Evolutionary conservation across 2,329 filamentous ascomycete species (phyloP).

Genomic region (Pseudopyricularia javanii): DNA sequence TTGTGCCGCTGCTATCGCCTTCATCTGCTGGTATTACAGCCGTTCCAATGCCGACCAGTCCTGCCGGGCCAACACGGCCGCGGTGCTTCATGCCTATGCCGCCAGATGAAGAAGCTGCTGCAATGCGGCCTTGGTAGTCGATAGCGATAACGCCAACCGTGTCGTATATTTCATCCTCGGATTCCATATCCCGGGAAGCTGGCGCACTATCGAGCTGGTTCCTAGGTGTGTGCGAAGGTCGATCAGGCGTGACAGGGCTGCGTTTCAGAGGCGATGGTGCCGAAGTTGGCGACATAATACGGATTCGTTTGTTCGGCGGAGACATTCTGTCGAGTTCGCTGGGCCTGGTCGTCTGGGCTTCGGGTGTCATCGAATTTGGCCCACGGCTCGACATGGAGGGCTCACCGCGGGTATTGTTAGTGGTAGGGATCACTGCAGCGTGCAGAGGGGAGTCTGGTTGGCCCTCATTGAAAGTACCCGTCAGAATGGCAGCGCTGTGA

Average conservation of each 20-base stretch:
- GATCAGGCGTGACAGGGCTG: background rate
- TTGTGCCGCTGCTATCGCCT: constrained; percentile 54
- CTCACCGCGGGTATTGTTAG: background rate
- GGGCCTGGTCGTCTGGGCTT: background rate
- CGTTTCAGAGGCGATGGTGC: background rate
- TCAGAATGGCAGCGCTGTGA: constrained; percentile 41
- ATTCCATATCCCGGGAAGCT: background rate
- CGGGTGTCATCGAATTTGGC: background rate
- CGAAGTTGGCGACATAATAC: background rate
- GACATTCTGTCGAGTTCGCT: background rate
- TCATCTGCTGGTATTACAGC: constrained; percentile 70
- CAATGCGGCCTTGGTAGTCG: constrained; percentile 74
- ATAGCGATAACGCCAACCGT: constrained; percentile 94
- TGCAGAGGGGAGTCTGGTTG: constrained; percentile 43
- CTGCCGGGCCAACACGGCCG: constrained; percentile 83
- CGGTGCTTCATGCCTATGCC: constrained; percentile 98
- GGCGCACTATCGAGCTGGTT: constrained; percentile 1
- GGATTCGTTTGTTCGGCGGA: background rate
- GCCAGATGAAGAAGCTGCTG: constrained; percentile 89
- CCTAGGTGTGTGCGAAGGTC: background rate
- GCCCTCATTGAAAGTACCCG: constrained; percentile 49
- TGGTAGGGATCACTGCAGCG: constrained; percentile 5
- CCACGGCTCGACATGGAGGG: background rate
- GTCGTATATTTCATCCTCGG: constrained; percentile 64
- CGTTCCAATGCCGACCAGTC: constrained; percentile 82